These are phyloP conservation scores for Penicillium sp. DNA, from an alignment of 2,329 filamentous ascomycete species.

Conservation along the genomic window DNA sequence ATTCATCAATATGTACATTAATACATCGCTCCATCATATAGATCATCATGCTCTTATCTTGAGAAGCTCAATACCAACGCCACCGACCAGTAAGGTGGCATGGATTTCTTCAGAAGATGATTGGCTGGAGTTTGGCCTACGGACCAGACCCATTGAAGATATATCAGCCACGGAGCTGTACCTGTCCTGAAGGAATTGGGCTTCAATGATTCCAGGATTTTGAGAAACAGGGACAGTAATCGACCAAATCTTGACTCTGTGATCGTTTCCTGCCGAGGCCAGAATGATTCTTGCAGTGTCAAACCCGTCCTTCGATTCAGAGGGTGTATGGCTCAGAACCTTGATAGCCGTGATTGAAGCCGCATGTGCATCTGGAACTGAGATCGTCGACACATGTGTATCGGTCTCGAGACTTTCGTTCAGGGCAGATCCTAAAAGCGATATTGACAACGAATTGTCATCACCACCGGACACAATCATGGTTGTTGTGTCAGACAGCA, in stretches of 20 bases:
- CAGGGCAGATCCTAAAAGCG: slow-evolving; percentile 35
- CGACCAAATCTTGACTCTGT: slow-evolving; percentile 48
- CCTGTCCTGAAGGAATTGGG: slow-evolving; percentile 29
- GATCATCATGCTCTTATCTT: not conserved
- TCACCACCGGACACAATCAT: slow-evolving; percentile 79
- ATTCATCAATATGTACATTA: not conserved
- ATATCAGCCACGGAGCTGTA: slow-evolving; percentile 58
- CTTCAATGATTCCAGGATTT: slow-evolving; percentile 21
- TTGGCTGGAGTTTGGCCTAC: not conserved
- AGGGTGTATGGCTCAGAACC: slow-evolving; percentile 18
- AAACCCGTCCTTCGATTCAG: not conserved
- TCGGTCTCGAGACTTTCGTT: slow-evolving; percentile 5
- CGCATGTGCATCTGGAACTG: slow-evolving; percentile 46
- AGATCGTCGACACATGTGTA: slow-evolving; percentile 31
- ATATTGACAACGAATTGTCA: slow-evolving; percentile 75
- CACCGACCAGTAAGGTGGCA: slow-evolving; percentile 44
- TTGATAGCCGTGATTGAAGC: slow-evolving; percentile 46
- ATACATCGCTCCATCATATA: not conserved
- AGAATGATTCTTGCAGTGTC: slow-evolving; percentile 24
- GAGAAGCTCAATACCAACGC: slow-evolving; percentile 50
- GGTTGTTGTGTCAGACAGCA: slow-evolving; percentile 34
- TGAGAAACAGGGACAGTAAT: slow-evolving; percentile 31
- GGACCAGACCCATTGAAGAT: slow-evolving; percentile 48
- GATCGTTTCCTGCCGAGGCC: slow-evolving; percentile 48
- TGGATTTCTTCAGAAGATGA: slow-evolving; percentile 17